These are phyloP conservation scores for Clonostachys solani DNA, from an alignment of 2,329 filamentous ascomycete genomes.

Conservation along the genomic window DNA sequence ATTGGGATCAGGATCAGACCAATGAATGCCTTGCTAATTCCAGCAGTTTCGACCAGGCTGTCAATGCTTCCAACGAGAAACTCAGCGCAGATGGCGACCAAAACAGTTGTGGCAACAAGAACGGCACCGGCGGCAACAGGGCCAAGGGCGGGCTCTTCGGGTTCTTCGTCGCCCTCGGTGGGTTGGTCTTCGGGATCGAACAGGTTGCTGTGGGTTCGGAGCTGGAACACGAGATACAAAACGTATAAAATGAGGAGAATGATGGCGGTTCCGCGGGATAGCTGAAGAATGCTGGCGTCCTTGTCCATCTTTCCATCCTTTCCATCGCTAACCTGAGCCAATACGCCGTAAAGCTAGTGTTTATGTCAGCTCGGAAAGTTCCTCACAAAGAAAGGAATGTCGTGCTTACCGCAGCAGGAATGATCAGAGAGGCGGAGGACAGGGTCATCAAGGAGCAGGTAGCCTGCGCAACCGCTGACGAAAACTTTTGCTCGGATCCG, in stretches of 20 bases:
- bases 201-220: slow-evolving; percentile 68
- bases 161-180: slow-evolving; percentile 38
- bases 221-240: slow-evolving; percentile 74
- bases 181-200: slow-evolving; percentile 53
- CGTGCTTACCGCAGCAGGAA: slow-evolving; percentile 61
- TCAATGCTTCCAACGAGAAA: slow-evolving; percentile 76
- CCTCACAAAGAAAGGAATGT: not conserved
- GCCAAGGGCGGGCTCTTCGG: slow-evolving; percentile 49
- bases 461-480: slow-evolving; percentile 73
- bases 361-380: not conserved
- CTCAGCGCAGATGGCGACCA: slow-evolving; percentile 72
- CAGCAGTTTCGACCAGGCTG: slow-evolving; percentile 61
- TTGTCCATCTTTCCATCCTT: slow-evolving; percentile 32
- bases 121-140: slow-evolving; percentile 61
- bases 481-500: slow-evolving; percentile 67
- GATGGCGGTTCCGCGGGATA: slow-evolving; percentile 73
- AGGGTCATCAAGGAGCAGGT: slow-evolving; percentile 72
- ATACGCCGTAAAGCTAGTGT: slow-evolving; percentile 58
- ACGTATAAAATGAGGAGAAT: slow-evolving; percentile 73
- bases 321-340: slow-evolving; percentile 38
- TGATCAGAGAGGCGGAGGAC: slow-evolving; percentile 72
- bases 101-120: slow-evolving; percentile 63
- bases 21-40: slow-evolving; percentile 78
- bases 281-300: slow-evolving; percentile 56
- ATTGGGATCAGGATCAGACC: slow-evolving; percentile 76